phyloP scores from a whole-genome alignment of 148 eudicot genomes.

The Gaultheria prostrata region DNA sequence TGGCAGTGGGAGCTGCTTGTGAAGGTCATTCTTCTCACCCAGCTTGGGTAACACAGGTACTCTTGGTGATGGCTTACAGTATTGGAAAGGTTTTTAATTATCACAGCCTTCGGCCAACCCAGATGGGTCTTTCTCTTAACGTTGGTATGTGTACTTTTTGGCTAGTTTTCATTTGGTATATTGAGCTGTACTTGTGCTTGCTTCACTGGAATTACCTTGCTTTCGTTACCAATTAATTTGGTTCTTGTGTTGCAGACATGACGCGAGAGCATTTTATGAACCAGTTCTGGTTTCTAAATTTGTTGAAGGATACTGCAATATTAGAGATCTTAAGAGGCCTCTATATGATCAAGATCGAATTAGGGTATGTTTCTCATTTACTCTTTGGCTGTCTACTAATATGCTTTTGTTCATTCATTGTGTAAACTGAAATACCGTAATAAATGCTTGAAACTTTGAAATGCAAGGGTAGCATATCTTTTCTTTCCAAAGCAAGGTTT shows the following conservation, averaged over 20 bases:
- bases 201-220: not conserved
- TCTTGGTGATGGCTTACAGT: conserved; percentile 55
- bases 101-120: conserved; percentile 82
- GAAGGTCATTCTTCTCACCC: conserved; percentile 19
- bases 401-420: too few species aligned
- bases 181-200: not conserved
- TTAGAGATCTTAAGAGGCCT: too few species aligned
- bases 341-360: too few species aligned
- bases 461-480: too few species aligned
- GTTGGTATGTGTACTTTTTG: conserved; percentile 41
- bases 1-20: conserved; percentile 10
- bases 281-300: not conserved
- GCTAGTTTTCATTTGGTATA: not conserved
- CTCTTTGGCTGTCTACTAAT: too few species aligned
- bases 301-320: too few species aligned
- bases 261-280: too few species aligned
- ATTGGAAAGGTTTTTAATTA: conserved; percentile 70
- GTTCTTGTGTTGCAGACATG: not conserved
- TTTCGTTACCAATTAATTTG: not conserved
- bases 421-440: too few species aligned
- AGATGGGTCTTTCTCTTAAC: conserved; percentile 81
- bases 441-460: too few species aligned
- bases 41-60: conserved; percentile 15
- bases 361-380: too few species aligned
- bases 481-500: too few species aligned